These are phyloP conservation scores for Fragilaria crotonensis DNA, from an alignment of 108 stramenopile species.

Conservation along the genomic window DNA sequence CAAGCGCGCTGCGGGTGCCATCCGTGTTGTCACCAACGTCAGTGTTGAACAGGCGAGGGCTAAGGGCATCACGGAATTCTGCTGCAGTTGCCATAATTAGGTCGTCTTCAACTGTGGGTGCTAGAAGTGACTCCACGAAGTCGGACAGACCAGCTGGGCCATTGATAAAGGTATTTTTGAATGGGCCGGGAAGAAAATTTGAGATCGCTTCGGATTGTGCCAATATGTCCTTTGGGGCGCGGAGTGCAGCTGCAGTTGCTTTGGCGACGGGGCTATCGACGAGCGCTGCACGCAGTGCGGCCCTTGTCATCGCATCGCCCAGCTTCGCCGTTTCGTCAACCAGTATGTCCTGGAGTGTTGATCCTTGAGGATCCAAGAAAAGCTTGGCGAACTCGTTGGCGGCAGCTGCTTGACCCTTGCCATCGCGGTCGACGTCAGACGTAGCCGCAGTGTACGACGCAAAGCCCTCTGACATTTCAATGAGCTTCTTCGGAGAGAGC, in stretches of 20 bases:
- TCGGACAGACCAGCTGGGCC: conserved; percentile 45
- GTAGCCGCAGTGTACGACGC: conserved; percentile 79
- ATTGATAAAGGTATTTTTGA: conserved; percentile 47
- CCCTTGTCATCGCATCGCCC: conserved; percentile 56
- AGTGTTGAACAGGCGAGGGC: conserved; percentile 18
- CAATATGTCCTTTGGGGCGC: conserved; percentile 38
- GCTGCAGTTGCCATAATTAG: conserved; percentile 36
- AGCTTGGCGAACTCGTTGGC: conserved; percentile 62
- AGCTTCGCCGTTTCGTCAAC: conserved; percentile 66
- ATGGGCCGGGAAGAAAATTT: conserved; percentile 38
- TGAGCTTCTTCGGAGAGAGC: conserved; percentile 52
- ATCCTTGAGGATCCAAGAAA: conserved; percentile 58
- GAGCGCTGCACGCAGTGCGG: conserved; percentile 42
- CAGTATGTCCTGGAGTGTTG: conserved; percentile 63
- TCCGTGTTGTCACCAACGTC: conserved; percentile 13
- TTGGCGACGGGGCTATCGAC: conserved; percentile 58
- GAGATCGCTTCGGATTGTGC: conserved; percentile 27
- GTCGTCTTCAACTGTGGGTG: conserved; percentile 52
- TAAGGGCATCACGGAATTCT: conserved; percentile 44
- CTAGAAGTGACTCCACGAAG: conserved; percentile 48
- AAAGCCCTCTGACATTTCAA: conserved; percentile 82
- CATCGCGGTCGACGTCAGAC: conserved; percentile 56
- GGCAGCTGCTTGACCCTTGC: conserved; percentile 46
- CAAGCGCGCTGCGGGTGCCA: conserved; percentile 21
- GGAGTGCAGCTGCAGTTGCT: conserved; percentile 33